Percentiles rank a stretch among this genome's conserved stretches.
These are phyloP conservation scores for Annulohypoxylon nitens DNA, from an alignment of 495 filamentous ascomycete species.

Conservation along the genomic window DNA sequence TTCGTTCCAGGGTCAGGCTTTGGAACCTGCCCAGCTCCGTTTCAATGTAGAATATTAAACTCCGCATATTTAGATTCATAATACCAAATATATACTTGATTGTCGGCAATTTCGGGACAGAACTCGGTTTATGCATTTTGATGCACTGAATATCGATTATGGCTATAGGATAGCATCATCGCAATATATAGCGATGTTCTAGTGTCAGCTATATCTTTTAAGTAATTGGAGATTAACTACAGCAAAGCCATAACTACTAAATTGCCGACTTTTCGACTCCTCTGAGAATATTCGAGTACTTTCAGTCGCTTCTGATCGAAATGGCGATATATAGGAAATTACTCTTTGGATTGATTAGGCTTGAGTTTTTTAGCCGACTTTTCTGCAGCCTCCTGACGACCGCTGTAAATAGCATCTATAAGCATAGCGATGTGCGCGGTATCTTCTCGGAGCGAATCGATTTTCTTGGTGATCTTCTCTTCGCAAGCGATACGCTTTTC, in stretches of 20 bases:
- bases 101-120: not conserved
- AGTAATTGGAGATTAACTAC: no score
- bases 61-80: not conserved
- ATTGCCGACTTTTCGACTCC: no score
- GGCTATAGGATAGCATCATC: no score
- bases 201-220: no score
- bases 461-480: slow-evolving; percentile 32
- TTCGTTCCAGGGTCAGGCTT: not conserved
- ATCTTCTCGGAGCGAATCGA: slow-evolving; percentile 36
- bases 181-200: no score
- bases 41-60: slow-evolving; percentile 9
- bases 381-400: slow-evolving; percentile 37
- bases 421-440: slow-evolving; percentile 43
- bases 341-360: not conserved
- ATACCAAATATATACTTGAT: not conserved
- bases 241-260: no score
- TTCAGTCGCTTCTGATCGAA: not conserved
- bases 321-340: not conserved
- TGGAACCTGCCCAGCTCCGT: slow-evolving; percentile 23
- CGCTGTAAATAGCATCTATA: slow-evolving; percentile 38
- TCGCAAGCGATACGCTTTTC: slow-evolving; percentile 37
- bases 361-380: slow-evolving; percentile 15
- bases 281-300: no score
- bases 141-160: no score
- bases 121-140: not conserved